These are phyloP conservation scores for Backusella luteola DNA, from an alignment of 192 early-diverging fungal genomes.

Conservation along the genomic window DNA sequence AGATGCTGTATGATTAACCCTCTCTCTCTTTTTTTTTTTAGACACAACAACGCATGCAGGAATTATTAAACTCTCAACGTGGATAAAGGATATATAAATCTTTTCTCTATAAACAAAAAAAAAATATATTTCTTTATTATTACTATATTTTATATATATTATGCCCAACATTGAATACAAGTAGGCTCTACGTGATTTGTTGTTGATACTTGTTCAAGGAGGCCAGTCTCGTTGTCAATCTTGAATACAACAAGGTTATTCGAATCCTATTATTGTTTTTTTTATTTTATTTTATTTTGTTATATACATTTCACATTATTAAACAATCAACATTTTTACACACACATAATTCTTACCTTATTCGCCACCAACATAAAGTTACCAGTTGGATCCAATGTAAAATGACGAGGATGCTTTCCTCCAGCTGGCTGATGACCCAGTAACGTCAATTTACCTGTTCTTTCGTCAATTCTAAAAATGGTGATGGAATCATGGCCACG, in stretches of 20 bases:
- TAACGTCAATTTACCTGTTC: conserved; percentile 27
- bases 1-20: neutral
- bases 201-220: conserved; percentile 7
- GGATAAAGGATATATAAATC: neutral
- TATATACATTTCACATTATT: neutral
- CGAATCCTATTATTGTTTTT: conserved; percentile 15
- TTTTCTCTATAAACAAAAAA: neutral
- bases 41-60: conserved; percentile 18
- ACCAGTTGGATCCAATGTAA: conserved; percentile 34
- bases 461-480: conserved; percentile 26
- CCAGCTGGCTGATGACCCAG: conserved; percentile 14
- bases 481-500: conserved; percentile 34
- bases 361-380: conserved; percentile 30
- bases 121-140: neutral
- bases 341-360: conserved; percentile 19
- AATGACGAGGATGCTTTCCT: conserved; percentile 35
- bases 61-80: conserved; percentile 1
- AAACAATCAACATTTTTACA: neutral
- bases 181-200: conserved; percentile 20
- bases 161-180: conserved; percentile 35
- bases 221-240: conserved; percentile 24
- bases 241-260: conserved; percentile 31
- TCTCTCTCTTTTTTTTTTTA: neutral
- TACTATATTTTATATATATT: neutral
- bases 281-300: neutral